Evolutionary conservation across 116 monocot species (phyloP).

Genomic region (Papilionanthe hybrid): DNA sequence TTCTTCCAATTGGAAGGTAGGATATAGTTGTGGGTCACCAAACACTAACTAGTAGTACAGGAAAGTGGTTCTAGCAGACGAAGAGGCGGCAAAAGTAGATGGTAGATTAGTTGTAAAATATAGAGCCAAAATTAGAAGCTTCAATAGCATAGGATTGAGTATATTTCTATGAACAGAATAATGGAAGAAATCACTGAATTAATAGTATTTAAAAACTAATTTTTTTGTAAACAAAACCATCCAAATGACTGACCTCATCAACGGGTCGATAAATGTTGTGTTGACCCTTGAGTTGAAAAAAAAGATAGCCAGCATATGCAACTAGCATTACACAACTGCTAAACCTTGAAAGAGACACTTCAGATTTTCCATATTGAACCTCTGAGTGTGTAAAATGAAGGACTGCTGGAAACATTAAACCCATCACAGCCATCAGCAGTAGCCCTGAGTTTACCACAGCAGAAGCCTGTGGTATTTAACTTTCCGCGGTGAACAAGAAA

Average conservation of each 20-base stretch:
- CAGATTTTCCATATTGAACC: conserved; percentile 92
- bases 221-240: not conserved
- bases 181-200: not conserved
- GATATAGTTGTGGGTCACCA: too few relatives aligned
- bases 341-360: conserved; percentile 85
- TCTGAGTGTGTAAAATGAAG: conserved; percentile 98
- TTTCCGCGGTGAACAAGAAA: conserved; percentile 5
- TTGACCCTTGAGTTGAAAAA: conserved; percentile 87
- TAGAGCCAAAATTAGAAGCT: too few relatives aligned
- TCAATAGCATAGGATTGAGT: not conserved
- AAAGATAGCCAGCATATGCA: conserved; percentile 93
- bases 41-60: too few relatives aligned
- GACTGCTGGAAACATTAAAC: conserved; percentile 89
- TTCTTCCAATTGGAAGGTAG: too few relatives aligned
- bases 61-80: too few relatives aligned
- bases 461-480: conserved; percentile 57
- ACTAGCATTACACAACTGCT: conserved; percentile 97
- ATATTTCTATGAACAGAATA: not conserved
- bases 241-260: conserved; percentile 41
- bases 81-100: too few relatives aligned
- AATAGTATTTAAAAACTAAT: not conserved
- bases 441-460: conserved; percentile 93
- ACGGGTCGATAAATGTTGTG: conserved; percentile 61
- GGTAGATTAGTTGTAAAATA: too few relatives aligned
- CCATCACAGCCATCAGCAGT: conserved; percentile 97